phyloP scores from a whole-genome alignment of 1,139 yeast species.

The Geotrichum carabidarum region DNA sequence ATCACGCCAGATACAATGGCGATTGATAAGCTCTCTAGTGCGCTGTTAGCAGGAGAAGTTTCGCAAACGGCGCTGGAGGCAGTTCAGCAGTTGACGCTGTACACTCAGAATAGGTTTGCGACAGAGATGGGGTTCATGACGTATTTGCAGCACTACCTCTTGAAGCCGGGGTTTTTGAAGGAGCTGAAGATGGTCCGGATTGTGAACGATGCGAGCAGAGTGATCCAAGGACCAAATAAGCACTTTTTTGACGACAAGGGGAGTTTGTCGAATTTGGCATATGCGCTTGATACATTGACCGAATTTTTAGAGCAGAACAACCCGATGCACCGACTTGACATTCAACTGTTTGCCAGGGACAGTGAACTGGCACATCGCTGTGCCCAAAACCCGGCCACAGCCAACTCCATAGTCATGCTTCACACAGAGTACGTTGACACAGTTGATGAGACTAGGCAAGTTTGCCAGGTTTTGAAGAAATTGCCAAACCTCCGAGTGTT shows the following conservation, averaged over 20 bases:
- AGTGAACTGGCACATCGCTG: not conserved
- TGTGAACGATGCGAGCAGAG: constrained; percentile 8
- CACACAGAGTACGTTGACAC: constrained; percentile 3
- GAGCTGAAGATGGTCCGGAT: not conserved
- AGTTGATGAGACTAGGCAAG: not conserved
- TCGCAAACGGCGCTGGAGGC: not conserved
- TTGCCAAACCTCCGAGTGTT: constrained; percentile 1
- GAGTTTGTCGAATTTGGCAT: not conserved
- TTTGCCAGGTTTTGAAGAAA: not conserved
- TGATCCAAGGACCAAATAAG: not conserved
- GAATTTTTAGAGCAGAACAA: not conserved
- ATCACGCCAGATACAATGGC: not conserved
- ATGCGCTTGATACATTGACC: not conserved
- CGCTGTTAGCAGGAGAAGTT: not conserved
- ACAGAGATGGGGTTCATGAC: not conserved
- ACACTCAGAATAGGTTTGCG: constrained; percentile 8
- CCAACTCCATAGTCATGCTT: not conserved
- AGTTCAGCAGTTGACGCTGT: constrained; percentile 6
- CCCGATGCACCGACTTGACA: not conserved
- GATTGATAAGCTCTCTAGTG: not conserved
- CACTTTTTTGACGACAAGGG: constrained; percentile 5
- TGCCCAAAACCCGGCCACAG: not conserved
- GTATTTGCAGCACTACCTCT: not conserved
- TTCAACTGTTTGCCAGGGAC: not conserved
- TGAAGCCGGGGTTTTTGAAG: not conserved